Conservation (phyloP, 2,329 filamentous ascomycete species). For the Colletotrichum sublineola region DNA sequence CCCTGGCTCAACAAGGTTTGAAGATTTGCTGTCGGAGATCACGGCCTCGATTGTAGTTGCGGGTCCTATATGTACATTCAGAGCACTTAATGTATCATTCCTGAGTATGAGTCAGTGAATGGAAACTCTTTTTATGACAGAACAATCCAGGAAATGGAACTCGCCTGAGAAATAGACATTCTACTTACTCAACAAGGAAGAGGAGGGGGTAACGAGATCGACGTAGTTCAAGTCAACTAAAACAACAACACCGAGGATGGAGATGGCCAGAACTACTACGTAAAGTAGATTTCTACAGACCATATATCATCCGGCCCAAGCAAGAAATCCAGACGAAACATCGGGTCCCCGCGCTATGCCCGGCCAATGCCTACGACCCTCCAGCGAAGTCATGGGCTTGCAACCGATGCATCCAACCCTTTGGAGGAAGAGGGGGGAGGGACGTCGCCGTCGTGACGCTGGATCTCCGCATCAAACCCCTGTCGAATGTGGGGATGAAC, state of each 20-base stretch:
- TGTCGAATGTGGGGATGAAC: constrained; percentile 36
- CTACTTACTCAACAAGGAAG: not conserved
- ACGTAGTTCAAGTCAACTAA: not conserved
- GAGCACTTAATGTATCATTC: not conserved
- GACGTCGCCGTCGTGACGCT: constrained; percentile 27
- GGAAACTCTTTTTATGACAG: no score
- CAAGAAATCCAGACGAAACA: constrained; percentile 21
- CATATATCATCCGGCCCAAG: constrained; percentile 25
- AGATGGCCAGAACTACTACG: not conserved
- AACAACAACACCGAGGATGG: not conserved
- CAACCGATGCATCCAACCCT: constrained; percentile 26
- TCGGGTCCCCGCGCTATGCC: constrained; percentile 13
- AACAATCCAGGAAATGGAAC: not conserved
- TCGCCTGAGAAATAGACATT: not conserved
- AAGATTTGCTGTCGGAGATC: constrained; percentile 5
- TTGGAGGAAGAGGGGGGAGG: not conserved
- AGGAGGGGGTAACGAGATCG: not conserved
- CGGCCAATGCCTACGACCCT: constrained; percentile 23
- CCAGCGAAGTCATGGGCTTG: constrained; percentile 26
- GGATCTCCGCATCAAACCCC: constrained; percentile 35
- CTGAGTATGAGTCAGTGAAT: constrained; percentile 18
- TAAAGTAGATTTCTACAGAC: constrained; percentile 8
- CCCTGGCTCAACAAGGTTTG: constrained; percentile 20
- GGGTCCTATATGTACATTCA: not conserved
- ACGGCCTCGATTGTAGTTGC: constrained; percentile 1